A percentile compares a stretch with the other conserved stretches of the same genome.
phyloP scores from a whole-genome alignment of 1,284 basidiomycete genomes.

The Pisolithus thermaeus region DNA sequence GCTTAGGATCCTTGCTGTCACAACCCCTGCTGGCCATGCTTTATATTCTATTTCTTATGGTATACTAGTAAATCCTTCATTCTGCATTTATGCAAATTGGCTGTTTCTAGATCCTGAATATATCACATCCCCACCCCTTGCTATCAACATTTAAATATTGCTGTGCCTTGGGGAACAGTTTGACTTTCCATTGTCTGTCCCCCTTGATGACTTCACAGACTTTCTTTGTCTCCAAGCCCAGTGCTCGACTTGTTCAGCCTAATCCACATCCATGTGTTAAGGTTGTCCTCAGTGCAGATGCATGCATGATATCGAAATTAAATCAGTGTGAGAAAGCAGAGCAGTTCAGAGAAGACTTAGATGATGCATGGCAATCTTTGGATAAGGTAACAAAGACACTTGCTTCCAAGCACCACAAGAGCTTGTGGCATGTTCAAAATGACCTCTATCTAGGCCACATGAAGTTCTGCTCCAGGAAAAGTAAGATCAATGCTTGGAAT shows the following conservation, averaged over 20 bases:
- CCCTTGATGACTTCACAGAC: not conserved
- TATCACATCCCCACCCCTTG: not conserved
- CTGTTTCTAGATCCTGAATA: not conserved
- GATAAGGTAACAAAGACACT: not conserved
- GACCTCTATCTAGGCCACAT: slow-evolving; percentile 4
- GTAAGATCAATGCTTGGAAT: slow-evolving; percentile 5
- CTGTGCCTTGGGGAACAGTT: not conserved
- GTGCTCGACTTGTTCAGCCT: not conserved
- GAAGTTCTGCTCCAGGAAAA: not conserved
- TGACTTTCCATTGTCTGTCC: not conserved
- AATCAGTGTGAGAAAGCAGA: not conserved
- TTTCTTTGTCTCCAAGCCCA: not conserved
- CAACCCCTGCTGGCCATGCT: not conserved
- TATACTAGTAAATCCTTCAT: not conserved
- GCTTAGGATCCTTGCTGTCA: not conserved
- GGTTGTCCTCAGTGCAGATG: not conserved
- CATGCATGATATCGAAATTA: not conserved
- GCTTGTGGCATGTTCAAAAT: slow-evolving; percentile 1
- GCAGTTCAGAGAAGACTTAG: not conserved
- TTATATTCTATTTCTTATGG: not conserved
- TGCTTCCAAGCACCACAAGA: slow-evolving; percentile 1
- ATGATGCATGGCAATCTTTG: not conserved
- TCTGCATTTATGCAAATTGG: not conserved
- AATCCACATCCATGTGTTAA: not conserved
- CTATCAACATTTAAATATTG: not conserved